Evolutionary conservation across 805 yeast species (phyloP), one percentile per base, ranked within the genome.

Genomic region (Lipomyces sp.): DNA sequence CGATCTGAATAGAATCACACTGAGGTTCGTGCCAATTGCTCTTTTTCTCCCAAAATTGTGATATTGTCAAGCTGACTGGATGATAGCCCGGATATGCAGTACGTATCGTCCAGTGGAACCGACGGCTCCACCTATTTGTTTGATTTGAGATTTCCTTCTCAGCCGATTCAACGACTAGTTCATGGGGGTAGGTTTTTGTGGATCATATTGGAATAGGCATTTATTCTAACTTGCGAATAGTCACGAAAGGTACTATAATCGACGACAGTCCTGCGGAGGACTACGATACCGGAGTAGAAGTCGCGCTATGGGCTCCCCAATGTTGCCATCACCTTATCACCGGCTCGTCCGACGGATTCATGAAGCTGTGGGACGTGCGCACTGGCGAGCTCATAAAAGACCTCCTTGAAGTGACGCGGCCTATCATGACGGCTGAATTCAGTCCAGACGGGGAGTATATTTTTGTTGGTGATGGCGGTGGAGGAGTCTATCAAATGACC

Each of bases 311-410:
- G 52, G 24, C 39, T 14, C 35, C 29, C 6, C 18, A 43, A 3
- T 18, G 13, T n/a, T 13, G 16, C 21, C 19, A 48, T 24, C 47
- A 24, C 10, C 21, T 48, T 1, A 18, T 48, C 19, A 42, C 52
- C 7, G 52, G 43, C 23, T 24, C 39, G 4, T 48, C 52, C 13
- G 52, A 48, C 21, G 47, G 52, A 3, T 21, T 29, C 35, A 24
- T 48, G 2, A 48, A 48, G 38, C 31, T 48, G 13, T 48, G 52
- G 52, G 52, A 48, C 33, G 5, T 48, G 1, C 52, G 52, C 18
- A 37, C 45, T 4, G 52, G 52, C 16, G 22, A 16, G 11, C 31
- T 31, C 16, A 39, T 42, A 14, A 29, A 28, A 36, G 44, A 48
- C 32, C 7, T 48, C 11, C 14, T 48, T 8, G 40, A 26, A 18